Percentiles rank a stretch among this genome's conserved stretches.
These are phyloP conservation scores for Phytophthora chlamydospora DNA, from an alignment of 352 stramenopile genomes.

Conservation along the genomic window DNA sequence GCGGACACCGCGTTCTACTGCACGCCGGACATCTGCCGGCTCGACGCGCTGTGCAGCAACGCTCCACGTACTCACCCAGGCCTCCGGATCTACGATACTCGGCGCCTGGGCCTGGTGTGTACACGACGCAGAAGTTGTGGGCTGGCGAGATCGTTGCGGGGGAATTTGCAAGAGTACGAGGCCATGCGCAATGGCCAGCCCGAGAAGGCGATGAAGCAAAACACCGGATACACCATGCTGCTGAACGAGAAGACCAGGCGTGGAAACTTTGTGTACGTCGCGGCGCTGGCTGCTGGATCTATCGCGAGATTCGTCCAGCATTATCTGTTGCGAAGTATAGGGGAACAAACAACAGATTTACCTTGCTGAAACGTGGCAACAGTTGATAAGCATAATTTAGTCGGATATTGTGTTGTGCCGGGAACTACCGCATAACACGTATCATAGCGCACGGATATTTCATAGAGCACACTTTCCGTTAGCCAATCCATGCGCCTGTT, in stretches of 20 bases:
- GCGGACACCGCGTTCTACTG: conserved; percentile 1
- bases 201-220: not conserved
- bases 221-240: not conserved
- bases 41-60: conserved; percentile 1
- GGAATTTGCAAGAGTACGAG: not conserved
- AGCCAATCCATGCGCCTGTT: too few relatives aligned
- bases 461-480: too few relatives aligned
- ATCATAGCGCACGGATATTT: too few relatives aligned
- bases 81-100: not conserved
- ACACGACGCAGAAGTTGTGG: conserved; percentile 1
- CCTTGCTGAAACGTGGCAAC: too few relatives aligned
- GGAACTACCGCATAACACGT: too few relatives aligned
- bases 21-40: not conserved
- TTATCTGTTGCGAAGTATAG: too few relatives aligned
- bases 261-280: not conserved
- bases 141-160: not conserved
- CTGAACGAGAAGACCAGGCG: not conserved
- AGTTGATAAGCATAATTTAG: too few relatives aligned
- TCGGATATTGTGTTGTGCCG: too few relatives aligned
- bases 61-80: conserved; percentile 1
- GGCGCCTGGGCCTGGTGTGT: not conserved
- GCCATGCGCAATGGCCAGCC: not conserved
- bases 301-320: not conserved
- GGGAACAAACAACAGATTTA: too few relatives aligned
- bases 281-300: not conserved